phyloP scores from a whole-genome alignment of 257 asterid species.

The Petunia secreta region DNA sequence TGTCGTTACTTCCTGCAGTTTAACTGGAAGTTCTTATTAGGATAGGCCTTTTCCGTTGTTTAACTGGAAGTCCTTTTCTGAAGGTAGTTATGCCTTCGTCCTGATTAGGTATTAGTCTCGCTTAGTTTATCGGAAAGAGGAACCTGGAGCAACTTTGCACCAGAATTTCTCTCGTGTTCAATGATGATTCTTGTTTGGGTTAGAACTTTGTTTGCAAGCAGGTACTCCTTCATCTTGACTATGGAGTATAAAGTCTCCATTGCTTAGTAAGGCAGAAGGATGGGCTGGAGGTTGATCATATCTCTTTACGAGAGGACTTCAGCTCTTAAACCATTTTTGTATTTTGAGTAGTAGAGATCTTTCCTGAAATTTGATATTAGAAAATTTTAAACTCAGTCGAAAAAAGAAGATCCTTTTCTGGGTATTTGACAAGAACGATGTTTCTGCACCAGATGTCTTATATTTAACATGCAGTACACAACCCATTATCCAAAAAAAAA shows the following conservation, averaged over 20 bases:
- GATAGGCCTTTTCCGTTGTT: neutral
- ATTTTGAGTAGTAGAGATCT: neutral
- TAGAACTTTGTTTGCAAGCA: neutral
- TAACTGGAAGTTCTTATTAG: neutral
- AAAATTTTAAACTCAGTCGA: neutral
- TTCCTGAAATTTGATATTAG: neutral
- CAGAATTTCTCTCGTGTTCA: neutral
- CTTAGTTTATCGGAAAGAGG: neutral
- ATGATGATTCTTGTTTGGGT: neutral
- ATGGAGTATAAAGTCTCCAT: neutral
- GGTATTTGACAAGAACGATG: neutral
- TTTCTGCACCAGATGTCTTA: neutral
- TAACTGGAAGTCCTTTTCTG: neutral
- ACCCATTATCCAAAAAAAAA: no score
- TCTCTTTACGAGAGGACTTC: neutral
- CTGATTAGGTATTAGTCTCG: neutral
- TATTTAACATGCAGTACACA: neutral
- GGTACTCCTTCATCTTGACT: conserved; percentile 9
- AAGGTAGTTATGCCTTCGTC: conserved; percentile 2
- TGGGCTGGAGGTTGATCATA: conserved; percentile 3
- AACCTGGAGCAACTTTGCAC: neutral
- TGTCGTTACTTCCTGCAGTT: neutral
- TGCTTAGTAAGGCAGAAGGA: neutral
- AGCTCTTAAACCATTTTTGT: neutral
- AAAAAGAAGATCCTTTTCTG: neutral